Percentiles rank a stretch among this genome's conserved stretches.
These are phyloP conservation scores for Strobilomyces echinocephalus DNA, from an alignment of 768 basidiomycete species.

Conservation along the genomic window DNA sequence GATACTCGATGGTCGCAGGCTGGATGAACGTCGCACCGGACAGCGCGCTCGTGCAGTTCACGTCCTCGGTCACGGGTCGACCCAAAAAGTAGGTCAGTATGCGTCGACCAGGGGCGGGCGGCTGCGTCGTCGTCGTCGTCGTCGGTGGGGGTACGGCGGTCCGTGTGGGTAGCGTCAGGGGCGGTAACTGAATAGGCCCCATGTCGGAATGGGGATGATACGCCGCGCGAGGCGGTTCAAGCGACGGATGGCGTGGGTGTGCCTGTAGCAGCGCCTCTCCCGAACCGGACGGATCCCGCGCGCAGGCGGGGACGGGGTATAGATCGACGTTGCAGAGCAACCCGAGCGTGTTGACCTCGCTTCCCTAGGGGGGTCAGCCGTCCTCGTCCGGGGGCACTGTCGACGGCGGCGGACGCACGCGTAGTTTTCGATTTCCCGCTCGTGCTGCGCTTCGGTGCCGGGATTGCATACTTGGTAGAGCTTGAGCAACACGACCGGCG, in stretches of 20 bases:
- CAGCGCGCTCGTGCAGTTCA: constrained; percentile 44
- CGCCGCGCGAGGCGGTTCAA: constrained; percentile 8
- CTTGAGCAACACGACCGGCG: constrained; percentile 52
- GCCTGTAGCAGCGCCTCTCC: constrained; percentile 7
- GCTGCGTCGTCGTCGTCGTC: not conserved
- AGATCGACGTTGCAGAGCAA: constrained; percentile 76
- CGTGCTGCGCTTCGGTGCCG: constrained; percentile 37
- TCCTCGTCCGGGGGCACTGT: too few relatives aligned
- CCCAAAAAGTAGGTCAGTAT: constrained; percentile 41
- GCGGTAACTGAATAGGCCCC: constrained; percentile 18
- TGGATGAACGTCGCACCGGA: constrained; percentile 63
- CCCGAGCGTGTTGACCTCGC: constrained; percentile 59
- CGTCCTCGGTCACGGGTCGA: constrained; percentile 41
- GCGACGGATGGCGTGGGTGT: constrained; percentile 7
- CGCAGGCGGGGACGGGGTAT: constrained; percentile 48
- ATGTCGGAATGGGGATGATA: constrained; percentile 16
- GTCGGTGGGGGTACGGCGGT: not conserved
- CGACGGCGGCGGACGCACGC: constrained; percentile 33
- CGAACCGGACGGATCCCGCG: constrained; percentile 3
- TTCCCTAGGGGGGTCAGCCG: constrained; percentile 24
- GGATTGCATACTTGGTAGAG: constrained; percentile 43
- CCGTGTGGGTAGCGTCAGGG: constrained; percentile 16
- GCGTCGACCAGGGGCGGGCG: constrained; percentile 25
- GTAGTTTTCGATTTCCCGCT: constrained; percentile 48
- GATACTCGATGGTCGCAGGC: constrained; percentile 48